phyloP scores from a whole-genome alignment of 805 yeast species.

The Brettanomyces nanus region DNA sequence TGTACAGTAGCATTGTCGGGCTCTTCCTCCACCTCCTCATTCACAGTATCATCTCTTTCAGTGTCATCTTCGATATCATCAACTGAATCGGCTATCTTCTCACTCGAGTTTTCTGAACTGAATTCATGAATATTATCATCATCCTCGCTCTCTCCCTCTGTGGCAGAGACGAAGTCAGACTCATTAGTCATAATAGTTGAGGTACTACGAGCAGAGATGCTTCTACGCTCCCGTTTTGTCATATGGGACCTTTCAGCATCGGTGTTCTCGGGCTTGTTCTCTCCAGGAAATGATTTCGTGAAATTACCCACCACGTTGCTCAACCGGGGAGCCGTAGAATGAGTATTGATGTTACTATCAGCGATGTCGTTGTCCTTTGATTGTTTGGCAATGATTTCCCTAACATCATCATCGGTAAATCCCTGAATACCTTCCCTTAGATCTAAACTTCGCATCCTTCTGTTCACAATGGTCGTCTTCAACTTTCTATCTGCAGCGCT shows the following conservation, averaged over 20 bases:
- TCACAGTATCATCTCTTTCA: background rate
- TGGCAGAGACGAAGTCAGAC: conserved; percentile 26
- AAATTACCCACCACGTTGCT: conserved; percentile 12
- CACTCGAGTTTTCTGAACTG: conserved; percentile 1
- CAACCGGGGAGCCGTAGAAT: background rate
- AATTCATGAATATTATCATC: conserved; percentile 3
- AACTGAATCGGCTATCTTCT: conserved; percentile 1
- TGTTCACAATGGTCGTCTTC: conserved; percentile 15
- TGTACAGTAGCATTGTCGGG: background rate
- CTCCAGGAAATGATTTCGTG: conserved; percentile 14
- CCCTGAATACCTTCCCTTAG: conserved; percentile 17
- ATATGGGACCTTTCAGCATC: background rate
- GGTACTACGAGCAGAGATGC: conserved; percentile 6
- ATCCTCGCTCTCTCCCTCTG: conserved; percentile 16
- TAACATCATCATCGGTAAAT: conserved; percentile 14
- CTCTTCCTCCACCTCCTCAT: background rate
- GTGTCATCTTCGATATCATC: background rate
- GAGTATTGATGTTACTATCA: background rate
- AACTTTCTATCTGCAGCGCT: conserved; percentile 21
- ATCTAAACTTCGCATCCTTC: conserved; percentile 9
- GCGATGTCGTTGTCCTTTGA: background rate
- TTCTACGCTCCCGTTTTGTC: background rate
- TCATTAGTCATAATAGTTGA: conserved; percentile 19
- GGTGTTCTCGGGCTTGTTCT: conserved; percentile 1
- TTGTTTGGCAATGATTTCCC: conserved; percentile 6